Evolutionary conservation across 2,329 filamentous ascomycete genomes (phyloP).

Genomic region (Xylaria sp.): DNA sequence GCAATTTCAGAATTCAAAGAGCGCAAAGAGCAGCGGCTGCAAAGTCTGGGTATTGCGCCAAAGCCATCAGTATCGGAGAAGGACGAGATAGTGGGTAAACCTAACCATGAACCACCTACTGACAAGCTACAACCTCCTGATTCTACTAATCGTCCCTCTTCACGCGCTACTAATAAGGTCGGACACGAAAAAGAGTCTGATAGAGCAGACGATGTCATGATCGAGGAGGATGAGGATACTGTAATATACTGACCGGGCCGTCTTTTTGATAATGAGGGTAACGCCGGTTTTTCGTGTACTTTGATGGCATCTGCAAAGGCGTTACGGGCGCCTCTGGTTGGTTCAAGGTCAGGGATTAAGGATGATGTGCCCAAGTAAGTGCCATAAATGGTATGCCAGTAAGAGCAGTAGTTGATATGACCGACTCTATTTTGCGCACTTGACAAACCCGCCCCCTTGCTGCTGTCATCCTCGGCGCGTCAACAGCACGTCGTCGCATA

Average conservation of each 20-base stretch:
- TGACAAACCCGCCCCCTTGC: not conserved
- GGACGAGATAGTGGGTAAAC: constrained; percentile 57
- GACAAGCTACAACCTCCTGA: constrained; percentile 48
- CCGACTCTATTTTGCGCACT: constrained; percentile 12
- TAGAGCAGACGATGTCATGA: constrained; percentile 80
- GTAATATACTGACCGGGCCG: constrained; percentile 76
- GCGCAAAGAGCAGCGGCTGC: constrained; percentile 56
- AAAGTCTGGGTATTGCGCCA: constrained; percentile 49
- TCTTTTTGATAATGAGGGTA: constrained; percentile 6
- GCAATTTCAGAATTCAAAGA: constrained; percentile 72
- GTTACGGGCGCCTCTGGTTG: constrained; percentile 23
- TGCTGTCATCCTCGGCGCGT: constrained; percentile 1
- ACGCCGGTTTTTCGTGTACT: constrained; percentile 22
- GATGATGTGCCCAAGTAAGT: constrained; percentile 26
- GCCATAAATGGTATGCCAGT: constrained; percentile 3
- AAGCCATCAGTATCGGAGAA: constrained; percentile 46
- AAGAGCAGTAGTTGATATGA: constrained; percentile 20
- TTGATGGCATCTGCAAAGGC: constrained; percentile 11
- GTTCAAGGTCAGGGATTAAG: constrained; percentile 11
- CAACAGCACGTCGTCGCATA: not conserved
- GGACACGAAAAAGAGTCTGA: constrained; percentile 60
- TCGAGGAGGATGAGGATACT: constrained; percentile 88
- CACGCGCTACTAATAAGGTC: constrained; percentile 43
- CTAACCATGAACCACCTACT: constrained; percentile 54
- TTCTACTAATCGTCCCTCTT: constrained; percentile 51